Conservation (phyloP, 495 filamentous ascomycete species). For the Mytilinidion resinicola region DNA sequence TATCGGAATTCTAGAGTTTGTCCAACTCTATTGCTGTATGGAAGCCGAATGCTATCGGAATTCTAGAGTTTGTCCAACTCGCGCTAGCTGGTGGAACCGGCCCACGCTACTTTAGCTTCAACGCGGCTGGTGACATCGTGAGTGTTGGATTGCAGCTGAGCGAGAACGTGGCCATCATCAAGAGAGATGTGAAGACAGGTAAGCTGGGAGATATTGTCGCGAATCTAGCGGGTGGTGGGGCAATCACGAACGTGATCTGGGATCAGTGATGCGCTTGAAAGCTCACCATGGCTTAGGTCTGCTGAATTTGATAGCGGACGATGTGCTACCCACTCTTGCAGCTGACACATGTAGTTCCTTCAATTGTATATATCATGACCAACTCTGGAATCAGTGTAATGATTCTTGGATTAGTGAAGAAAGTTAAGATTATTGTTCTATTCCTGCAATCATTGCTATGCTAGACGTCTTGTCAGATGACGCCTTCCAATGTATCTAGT, state of each 20-base stretch:
- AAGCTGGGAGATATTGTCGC: constrained; percentile 30
- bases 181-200: constrained; percentile 30
- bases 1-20: constrained; percentile 31
- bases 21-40: constrained; percentile 44
- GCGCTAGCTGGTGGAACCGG: constrained; percentile 38
- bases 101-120: constrained; percentile 38
- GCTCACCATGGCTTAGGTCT: neutral
- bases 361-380: too few species aligned
- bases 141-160: constrained; percentile 35
- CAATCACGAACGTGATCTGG: constrained; percentile 33
- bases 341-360: neutral
- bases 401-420: too few species aligned
- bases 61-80: constrained; percentile 32
- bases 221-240: constrained; percentile 10
- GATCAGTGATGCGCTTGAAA: constrained; percentile 19
- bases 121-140: constrained; percentile 29
- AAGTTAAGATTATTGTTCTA: too few species aligned
- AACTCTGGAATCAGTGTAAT: too few species aligned
- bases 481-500: too few species aligned
- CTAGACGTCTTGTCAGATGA: too few species aligned
- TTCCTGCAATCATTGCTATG: too few species aligned
- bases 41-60: constrained; percentile 23
- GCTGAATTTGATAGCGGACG: neutral
- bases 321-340: neutral
- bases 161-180: constrained; percentile 23